Conservation (phyloP, 129 eudicot genomes). For the Flaveria linearis region DNA sequence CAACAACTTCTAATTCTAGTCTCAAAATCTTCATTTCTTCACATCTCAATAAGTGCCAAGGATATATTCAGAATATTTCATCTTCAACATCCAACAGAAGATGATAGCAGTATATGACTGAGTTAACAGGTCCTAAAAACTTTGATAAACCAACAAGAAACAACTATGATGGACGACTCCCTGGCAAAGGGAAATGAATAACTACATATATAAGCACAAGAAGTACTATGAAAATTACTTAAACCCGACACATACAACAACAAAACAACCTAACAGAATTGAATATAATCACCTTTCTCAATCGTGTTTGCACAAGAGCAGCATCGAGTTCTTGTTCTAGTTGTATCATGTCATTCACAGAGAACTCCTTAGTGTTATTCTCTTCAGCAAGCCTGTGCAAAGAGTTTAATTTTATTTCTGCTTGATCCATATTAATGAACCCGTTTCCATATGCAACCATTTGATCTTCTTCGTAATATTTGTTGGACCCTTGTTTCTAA, state of each 20-base stretch:
- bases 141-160: neutral
- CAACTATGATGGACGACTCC: neutral
- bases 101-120: neutral
- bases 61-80: neutral
- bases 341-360: slow-evolving; percentile 39
- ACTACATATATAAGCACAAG: neutral
- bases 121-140: neutral
- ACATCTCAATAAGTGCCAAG: neutral
- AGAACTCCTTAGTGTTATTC: slow-evolving; percentile 28
- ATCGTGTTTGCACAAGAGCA: slow-evolving; percentile 47
- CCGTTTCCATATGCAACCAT: neutral
- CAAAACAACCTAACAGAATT: neutral
- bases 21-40: neutral
- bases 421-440: neutral
- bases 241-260: neutral
- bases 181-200: neutral
- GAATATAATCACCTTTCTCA: slow-evolving; percentile 45
- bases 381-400: slow-evolving; percentile 44
- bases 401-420: slow-evolving; percentile 7
- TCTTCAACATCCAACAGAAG: neutral
- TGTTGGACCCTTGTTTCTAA: neutral
- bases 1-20: neutral
- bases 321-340: slow-evolving; percentile 54
- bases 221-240: neutral
- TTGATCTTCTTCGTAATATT: neutral